Evolutionary conservation across 305 asterid genomes (phyloP).

Genomic region (Fraxinus xanthoxyloides): DNA sequence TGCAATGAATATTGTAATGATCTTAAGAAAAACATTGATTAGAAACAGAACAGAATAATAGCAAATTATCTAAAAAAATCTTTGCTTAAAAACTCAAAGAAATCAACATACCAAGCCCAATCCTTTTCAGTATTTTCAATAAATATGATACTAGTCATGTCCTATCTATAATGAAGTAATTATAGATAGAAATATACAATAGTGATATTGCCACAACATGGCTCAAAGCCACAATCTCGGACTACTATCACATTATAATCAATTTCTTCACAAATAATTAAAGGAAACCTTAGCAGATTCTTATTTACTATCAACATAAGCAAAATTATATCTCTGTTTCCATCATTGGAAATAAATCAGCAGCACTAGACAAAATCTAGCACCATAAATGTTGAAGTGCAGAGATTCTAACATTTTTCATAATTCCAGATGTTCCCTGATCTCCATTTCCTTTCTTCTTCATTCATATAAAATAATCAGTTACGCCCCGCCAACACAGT

Average conservation of each 20-base stretch:
- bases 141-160: not conserved
- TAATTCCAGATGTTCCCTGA: not conserved
- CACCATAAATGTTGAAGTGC: not conserved
- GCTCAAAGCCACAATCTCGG: not conserved
- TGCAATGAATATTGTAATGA: slow-evolving; percentile 9
- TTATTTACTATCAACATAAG: not conserved
- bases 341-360: not conserved
- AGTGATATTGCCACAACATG: not conserved
- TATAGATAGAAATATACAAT: not conserved
- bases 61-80: not conserved
- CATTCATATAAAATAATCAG: not conserved
- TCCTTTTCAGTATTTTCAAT: not conserved
- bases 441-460: not conserved
- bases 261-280: not conserved
- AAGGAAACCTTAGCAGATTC: not conserved
- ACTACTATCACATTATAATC: not conserved
- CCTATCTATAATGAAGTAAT: no score
- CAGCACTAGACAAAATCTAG: not conserved
- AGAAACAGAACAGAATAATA: slow-evolving; percentile 2
- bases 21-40: not conserved
- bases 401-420: not conserved
- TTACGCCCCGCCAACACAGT: not conserved
- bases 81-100: not conserved
- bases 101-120: not conserved
- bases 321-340: not conserved